Conservation (phyloP, 257 asterid species). For the Cruciata laevipes region DNA sequence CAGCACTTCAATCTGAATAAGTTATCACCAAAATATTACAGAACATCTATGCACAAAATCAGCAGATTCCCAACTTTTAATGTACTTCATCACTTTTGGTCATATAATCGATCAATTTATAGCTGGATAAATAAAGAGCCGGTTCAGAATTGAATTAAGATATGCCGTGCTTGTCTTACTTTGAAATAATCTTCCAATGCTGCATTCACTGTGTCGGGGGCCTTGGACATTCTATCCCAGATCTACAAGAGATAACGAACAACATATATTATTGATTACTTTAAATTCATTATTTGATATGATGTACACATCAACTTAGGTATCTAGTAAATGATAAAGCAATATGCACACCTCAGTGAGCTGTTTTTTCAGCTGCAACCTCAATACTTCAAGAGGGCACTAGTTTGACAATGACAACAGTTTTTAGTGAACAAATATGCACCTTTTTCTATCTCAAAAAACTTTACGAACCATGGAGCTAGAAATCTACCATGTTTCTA, state of each 20-base stretch:
- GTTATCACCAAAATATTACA: not conserved
- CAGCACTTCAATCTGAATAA: slow-evolving; percentile 1
- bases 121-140: not conserved
- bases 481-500: not conserved
- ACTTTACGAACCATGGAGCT: not conserved
- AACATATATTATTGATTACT: not conserved
- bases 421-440: not conserved
- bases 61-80: no score
- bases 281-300: not conserved
- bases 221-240: not conserved
- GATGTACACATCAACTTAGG: not conserved
- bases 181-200: not conserved
- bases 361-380: not conserved
- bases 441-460: not conserved
- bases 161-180: not conserved
- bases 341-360: not conserved
- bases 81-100: not conserved
- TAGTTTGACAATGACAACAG: not conserved
- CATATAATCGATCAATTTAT: not conserved
- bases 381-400: not conserved
- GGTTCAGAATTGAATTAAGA: not conserved
- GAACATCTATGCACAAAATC: no score
- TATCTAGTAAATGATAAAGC: not conserved
- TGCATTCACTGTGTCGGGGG: not conserved
- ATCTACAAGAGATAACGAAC: not conserved